Percentiles rank a stretch among this genome's conserved stretches.
Conservation (phyloP, 306 rosid genomes). For the Trifolium repens region DNA sequence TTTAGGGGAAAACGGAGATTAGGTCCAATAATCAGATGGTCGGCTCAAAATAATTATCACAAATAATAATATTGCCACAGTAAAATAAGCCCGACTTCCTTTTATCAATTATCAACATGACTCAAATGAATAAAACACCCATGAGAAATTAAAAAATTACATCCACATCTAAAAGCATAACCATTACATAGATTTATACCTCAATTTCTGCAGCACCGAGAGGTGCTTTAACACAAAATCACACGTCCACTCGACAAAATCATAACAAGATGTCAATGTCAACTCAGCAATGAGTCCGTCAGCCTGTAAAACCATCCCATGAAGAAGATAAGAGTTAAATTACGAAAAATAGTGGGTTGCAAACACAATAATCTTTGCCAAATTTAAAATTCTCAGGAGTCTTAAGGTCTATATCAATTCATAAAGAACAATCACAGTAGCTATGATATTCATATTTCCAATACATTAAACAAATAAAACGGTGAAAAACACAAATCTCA, state of each 20-base stretch:
- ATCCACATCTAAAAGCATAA: slow-evolving; percentile 29
- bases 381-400: slow-evolving; percentile 10
- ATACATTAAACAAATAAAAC: slow-evolving; percentile 5
- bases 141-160: neutral
- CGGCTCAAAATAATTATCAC: slow-evolving; percentile 22
- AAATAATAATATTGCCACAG: neutral
- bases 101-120: slow-evolving; percentile 20
- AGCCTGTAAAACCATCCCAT: slow-evolving; percentile 67
- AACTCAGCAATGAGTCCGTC: slow-evolving; percentile 87
- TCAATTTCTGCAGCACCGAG: slow-evolving; percentile 71
- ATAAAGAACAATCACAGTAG: neutral
- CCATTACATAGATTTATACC: slow-evolving; percentile 51
- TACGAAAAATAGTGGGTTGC: neutral
- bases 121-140: neutral
- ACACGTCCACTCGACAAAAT: slow-evolving; percentile 78
- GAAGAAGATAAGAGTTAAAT: slow-evolving; percentile 18
- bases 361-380: slow-evolving; percentile 19
- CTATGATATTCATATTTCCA: slow-evolving; percentile 18
- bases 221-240: slow-evolving; percentile 79
- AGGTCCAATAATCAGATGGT: slow-evolving; percentile 12
- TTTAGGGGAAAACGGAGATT: neutral
- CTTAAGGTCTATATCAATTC: slow-evolving; percentile 3
- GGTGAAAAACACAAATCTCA: neutral
- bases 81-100: slow-evolving; percentile 1
- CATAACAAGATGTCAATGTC: slow-evolving; percentile 77